phyloP scores from a whole-genome alignment of 2,329 filamentous ascomycete genomes.

The Trichocomaceae sp. region DNA sequence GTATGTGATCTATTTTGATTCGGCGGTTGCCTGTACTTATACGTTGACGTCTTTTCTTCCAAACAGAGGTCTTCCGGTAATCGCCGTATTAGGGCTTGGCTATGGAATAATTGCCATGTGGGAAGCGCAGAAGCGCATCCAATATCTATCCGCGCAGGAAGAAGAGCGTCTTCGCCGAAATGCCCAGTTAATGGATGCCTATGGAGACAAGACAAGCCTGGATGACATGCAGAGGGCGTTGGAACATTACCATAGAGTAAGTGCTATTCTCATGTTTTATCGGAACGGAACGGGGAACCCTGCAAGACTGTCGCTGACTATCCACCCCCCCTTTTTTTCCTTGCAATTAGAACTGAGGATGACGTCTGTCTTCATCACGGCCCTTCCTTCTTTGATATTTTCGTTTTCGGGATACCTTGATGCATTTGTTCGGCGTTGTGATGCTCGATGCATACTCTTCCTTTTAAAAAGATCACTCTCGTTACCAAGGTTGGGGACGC shows the following conservation, averaged over 20 bases:
- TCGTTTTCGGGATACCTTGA: background rate
- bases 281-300: background rate
- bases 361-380: background rate
- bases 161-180: slow-evolving; percentile 32
- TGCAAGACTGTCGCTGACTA: background rate
- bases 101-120: slow-evolving; percentile 23
- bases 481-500: background rate
- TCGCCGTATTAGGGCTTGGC: slow-evolving; percentile 15
- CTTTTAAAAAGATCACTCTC: background rate
- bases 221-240: slow-evolving; percentile 41
- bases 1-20: slow-evolving; percentile 1
- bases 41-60: background rate
- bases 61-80: slow-evolving; percentile 11
- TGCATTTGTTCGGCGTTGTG: slow-evolving; percentile 9
- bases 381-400: background rate
- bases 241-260: slow-evolving; percentile 36
- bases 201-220: slow-evolving; percentile 39
- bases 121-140: slow-evolving; percentile 10
- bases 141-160: slow-evolving; percentile 19
- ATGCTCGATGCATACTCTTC: slow-evolving; percentile 3
- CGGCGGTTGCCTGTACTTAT: slow-evolving; percentile 19
- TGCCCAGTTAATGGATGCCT: slow-evolving; percentile 40
- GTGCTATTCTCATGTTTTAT: background rate
- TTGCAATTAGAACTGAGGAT: slow-evolving; percentile 2
- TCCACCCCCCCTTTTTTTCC: background rate